phyloP scores from a whole-genome alignment of 1,284 basidiomycete genomes.

The Tilletia setariae region DNA sequence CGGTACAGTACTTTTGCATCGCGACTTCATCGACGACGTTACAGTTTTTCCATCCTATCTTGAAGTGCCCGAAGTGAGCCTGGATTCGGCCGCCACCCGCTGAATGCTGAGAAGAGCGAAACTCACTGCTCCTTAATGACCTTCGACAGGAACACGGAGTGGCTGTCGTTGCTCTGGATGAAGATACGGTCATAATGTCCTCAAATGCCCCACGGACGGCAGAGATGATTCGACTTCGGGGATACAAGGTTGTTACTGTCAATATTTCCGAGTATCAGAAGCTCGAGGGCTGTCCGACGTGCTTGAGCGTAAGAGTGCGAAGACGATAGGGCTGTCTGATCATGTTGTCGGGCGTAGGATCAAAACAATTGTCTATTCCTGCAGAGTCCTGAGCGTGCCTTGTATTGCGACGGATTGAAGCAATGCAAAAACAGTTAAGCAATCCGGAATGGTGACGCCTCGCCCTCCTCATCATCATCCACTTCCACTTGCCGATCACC shows the following conservation, averaged over 20 bases:
- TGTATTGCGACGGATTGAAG: no score
- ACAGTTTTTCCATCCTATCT: slow-evolving; percentile 29
- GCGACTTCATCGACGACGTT: slow-evolving; percentile 23
- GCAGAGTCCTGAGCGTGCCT: background rate
- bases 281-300: slow-evolving; percentile 28
- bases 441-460: slow-evolving; percentile 9
- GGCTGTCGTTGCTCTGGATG: slow-evolving; percentile 24
- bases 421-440: background rate
- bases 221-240: slow-evolving; percentile 19
- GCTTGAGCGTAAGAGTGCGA: slow-evolving; percentile 24
- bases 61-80: slow-evolving; percentile 27
- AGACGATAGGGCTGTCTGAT: background rate
- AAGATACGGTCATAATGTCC: slow-evolving; percentile 21
- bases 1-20: slow-evolving; percentile 24
- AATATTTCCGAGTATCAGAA: slow-evolving; percentile 26
- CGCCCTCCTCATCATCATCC: slow-evolving; percentile 33
- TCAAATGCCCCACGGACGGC: slow-evolving; percentile 21
- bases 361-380: no score
- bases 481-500: slow-evolving; percentile 22
- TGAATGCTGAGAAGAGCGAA: no score
- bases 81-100: background rate
- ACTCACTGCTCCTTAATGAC: background rate
- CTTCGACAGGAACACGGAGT: slow-evolving; percentile 13
- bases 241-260: slow-evolving; percentile 21
- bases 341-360: background rate